Conservation (phyloP, 352 stramenopile species). For the Nannochloropsis limnetica region DNA sequence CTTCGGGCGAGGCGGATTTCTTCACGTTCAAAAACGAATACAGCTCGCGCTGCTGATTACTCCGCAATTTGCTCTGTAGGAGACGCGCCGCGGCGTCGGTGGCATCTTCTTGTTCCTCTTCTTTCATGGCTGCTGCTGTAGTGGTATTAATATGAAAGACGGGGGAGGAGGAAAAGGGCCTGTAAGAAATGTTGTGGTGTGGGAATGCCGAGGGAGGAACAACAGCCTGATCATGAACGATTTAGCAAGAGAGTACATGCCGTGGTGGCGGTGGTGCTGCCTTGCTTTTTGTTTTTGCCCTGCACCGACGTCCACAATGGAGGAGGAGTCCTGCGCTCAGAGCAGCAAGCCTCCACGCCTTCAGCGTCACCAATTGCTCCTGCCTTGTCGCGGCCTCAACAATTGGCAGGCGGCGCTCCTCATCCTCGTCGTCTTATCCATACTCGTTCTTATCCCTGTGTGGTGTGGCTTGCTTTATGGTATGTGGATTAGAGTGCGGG, state of each 20-base stretch:
- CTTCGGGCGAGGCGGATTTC: background rate
- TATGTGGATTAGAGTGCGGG: too few relatives aligned
- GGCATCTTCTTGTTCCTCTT: constrained; percentile 5
- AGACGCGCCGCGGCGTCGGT: background rate
- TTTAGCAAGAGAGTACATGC: background rate
- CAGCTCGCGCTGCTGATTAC: background rate
- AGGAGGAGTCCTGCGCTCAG: too few relatives aligned
- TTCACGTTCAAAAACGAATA: background rate
- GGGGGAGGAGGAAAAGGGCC: background rate
- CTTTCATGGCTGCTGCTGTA: background rate
- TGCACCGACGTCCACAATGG: too few relatives aligned
- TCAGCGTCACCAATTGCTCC: background rate
- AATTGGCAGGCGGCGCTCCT: background rate
- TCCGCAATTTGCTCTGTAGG: constrained; percentile 16
- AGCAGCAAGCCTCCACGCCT: too few relatives aligned
- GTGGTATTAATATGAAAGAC: background rate
- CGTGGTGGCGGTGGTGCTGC: background rate
- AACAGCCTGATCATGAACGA: background rate
- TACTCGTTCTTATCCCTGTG: too few relatives aligned
- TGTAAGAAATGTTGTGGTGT: background rate
- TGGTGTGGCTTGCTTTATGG: background rate
- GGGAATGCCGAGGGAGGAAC: background rate
- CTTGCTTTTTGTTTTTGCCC: background rate
- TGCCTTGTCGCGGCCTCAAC: background rate
- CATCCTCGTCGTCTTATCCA: background rate